Evolutionary conservation across 2,329 filamentous ascomycete genomes (phyloP).

Genomic region (Cladosporium velox): DNA sequence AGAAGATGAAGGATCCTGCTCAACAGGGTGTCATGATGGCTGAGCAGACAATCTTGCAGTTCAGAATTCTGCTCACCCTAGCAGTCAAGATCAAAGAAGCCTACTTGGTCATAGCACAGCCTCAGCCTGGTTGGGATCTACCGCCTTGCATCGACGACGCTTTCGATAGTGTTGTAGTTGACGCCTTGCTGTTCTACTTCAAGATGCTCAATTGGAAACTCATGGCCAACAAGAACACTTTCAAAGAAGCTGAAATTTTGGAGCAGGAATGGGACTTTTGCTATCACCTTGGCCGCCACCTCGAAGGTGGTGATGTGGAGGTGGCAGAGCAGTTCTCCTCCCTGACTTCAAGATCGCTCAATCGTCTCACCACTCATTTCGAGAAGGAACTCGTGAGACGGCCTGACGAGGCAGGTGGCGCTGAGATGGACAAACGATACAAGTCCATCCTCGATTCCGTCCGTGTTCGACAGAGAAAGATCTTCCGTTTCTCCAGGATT

Average conservation of each 20-base stretch:
- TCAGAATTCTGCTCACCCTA: conserved; percentile 87
- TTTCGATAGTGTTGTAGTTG: conserved; percentile 87
- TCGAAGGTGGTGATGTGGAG: conserved; percentile 93
- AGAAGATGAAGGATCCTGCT: conserved; percentile 91
- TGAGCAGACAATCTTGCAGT: conserved; percentile 96
- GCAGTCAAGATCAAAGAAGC: conserved; percentile 91
- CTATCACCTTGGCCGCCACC: conserved; percentile 85
- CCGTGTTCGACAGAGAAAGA: conserved; percentile 90
- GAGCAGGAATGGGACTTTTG: conserved; percentile 98
- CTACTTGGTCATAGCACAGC: conserved; percentile 78
- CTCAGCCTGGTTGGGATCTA: conserved; percentile 90
- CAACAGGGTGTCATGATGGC: conserved; percentile 92
- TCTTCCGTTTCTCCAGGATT: conserved; percentile 91
- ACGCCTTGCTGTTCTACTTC: conserved; percentile 96
- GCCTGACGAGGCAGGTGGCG: conserved; percentile 73
- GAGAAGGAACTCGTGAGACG: conserved; percentile 85
- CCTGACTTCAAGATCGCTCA: conserved; percentile 88
- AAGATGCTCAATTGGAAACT: conserved; percentile 98
- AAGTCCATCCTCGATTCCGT: conserved; percentile 95
- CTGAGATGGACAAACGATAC: conserved; percentile 95
- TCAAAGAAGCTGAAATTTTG: conserved; percentile 96
- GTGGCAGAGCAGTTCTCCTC: conserved; percentile 96
- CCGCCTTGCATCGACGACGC: conserved; percentile 96
- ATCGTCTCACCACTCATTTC: conserved; percentile 84
- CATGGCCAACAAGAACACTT: conserved; percentile 96